These are phyloP conservation scores for Cucumis hystrix DNA, from an alignment of 306 rosid genomes.

Conservation along the genomic window DNA sequence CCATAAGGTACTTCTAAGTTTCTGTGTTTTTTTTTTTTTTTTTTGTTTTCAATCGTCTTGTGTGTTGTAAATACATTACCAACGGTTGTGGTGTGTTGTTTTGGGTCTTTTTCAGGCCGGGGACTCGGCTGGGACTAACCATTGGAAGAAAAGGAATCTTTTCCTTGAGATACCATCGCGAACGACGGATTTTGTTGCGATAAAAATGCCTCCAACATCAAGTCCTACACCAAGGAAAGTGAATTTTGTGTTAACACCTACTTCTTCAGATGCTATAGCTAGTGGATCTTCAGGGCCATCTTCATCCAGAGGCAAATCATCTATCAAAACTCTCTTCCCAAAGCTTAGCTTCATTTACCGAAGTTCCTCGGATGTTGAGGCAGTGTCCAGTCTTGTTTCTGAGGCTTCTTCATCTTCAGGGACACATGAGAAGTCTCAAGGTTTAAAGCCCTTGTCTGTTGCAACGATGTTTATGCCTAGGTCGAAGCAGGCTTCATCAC, in stretches of 20 bases:
- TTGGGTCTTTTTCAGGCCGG: background rate
- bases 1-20: conserved; percentile 30
- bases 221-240: conserved; percentile 72
- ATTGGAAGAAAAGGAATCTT: conserved; percentile 52
- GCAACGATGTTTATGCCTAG: conserved; percentile 56
- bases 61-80: background rate
- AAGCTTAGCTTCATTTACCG: conserved; percentile 56
- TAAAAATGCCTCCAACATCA: conserved; percentile 63
- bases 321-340: conserved; percentile 52
- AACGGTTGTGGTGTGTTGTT: background rate
- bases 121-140: background rate
- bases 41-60: background rate
- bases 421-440: conserved; percentile 41
- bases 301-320: conserved; percentile 48
- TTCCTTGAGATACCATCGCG: conserved; percentile 50
- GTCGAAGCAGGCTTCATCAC: conserved; percentile 73
- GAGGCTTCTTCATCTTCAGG: conserved; percentile 41
- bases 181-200: conserved; percentile 45
- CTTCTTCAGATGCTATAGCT: conserved; percentile 38
- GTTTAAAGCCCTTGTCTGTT: conserved; percentile 62
- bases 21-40: no score
- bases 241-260: conserved; percentile 53
- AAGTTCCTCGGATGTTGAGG: conserved; percentile 53
- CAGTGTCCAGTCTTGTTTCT: conserved; percentile 20
- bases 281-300: conserved; percentile 39